phyloP scores from a whole-genome alignment of 176 grass and related monocot genomes.

The Puya raimondii region DNA sequence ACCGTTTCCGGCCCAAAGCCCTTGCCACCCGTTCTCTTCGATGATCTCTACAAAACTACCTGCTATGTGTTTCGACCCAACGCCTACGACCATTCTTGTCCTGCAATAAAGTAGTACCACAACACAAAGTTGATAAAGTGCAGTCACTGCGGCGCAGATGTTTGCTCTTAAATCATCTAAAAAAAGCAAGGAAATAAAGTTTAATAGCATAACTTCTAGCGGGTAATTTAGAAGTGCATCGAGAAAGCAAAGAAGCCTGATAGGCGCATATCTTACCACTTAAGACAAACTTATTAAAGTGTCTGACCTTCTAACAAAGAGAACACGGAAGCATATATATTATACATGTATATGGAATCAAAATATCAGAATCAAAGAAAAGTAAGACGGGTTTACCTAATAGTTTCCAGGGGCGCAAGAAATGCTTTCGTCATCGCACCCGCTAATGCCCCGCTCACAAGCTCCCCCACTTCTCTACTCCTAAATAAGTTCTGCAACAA shows the following conservation, averaged over 20 bases:
- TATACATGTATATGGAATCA: neutral
- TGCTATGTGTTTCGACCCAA: constrained; percentile 62
- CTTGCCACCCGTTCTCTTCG: constrained; percentile 58
- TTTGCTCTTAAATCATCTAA: no score
- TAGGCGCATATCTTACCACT: no score
- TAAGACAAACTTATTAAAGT: neutral
- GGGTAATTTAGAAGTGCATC: no score
- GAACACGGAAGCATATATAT: neutral
- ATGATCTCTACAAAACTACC: constrained; percentile 59
- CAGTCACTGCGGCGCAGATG: no score
- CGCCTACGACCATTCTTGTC: constrained; percentile 88
- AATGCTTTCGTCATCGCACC: constrained; percentile 86
- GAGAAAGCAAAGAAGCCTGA: no score
- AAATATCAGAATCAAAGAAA: constrained; percentile 7
- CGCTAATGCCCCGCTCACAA: constrained; percentile 78
- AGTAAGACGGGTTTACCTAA: constrained; percentile 34
- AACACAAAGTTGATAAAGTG: no score
- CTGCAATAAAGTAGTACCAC: constrained; percentile 20
- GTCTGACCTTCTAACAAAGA: neutral
- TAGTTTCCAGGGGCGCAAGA: constrained; percentile 83
- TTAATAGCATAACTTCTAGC: no score
- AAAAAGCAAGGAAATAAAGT: no score
- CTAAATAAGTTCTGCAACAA: constrained; percentile 41
- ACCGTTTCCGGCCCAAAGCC: constrained; percentile 77
- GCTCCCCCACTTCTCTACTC: constrained; percentile 55